phyloP scores from a whole-genome alignment of 202 grass and related monocot genomes.

The Sporobolus alterniflorus region DNA sequence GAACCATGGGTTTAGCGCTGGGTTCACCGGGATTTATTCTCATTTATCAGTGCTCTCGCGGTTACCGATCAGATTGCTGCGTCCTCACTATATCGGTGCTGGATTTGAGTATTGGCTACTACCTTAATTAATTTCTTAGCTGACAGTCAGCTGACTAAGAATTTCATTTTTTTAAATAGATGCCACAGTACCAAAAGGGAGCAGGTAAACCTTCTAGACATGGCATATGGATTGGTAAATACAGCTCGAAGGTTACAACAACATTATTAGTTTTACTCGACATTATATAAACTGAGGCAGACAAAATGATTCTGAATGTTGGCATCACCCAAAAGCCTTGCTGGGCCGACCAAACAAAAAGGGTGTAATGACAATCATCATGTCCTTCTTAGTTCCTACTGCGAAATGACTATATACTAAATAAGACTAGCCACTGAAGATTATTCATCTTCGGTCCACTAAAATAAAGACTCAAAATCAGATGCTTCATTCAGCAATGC shows the following conservation, averaged over 20 bases:
- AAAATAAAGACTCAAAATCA: conserved; percentile 21
- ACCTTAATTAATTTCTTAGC: too few relatives aligned
- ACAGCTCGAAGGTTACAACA: background rate
- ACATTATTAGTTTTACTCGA: background rate
- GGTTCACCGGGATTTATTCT: too few relatives aligned
- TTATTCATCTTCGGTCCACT: conserved; percentile 2
- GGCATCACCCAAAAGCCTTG: conserved; percentile 27
- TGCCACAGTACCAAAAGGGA: background rate
- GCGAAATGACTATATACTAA: conserved; percentile 1
- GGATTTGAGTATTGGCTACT: too few relatives aligned
- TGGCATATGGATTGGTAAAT: background rate
- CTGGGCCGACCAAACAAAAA: conserved; percentile 24
- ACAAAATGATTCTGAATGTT: conserved; percentile 32
- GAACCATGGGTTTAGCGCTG: too few relatives aligned
- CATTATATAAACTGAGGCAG: background rate
- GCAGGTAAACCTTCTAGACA: background rate
- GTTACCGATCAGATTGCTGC: too few relatives aligned
- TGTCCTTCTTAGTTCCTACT: conserved; percentile 18
- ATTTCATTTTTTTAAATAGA: too few relatives aligned
- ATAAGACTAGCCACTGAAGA: background rate
- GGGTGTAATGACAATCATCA: conserved; percentile 7
- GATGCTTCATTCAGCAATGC: conserved; percentile 29
- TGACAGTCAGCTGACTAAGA: too few relatives aligned
- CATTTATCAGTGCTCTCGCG: too few relatives aligned
- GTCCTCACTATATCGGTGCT: too few relatives aligned